Conservation (phyloP, 768 basidiomycete species). For the Fomitopsis serialis region DNA sequence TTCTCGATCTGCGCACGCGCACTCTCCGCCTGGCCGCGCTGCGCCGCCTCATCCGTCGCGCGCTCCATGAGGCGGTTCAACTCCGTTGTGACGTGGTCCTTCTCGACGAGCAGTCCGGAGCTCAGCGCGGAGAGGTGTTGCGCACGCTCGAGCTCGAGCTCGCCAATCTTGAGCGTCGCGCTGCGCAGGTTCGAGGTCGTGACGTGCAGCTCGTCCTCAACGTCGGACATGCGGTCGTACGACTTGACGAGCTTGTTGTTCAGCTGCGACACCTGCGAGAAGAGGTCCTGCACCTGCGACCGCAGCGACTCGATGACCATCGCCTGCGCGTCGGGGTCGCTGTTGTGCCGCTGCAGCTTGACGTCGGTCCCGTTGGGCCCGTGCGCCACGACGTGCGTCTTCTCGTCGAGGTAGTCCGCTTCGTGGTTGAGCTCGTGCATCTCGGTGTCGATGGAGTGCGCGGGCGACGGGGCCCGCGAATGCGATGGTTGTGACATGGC, state of each 20-base stretch:
- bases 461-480: slow-evolving; percentile 8
- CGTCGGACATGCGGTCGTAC: slow-evolving; percentile 86
- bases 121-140: slow-evolving; percentile 88
- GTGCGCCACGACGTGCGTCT: slow-evolving; percentile 11
- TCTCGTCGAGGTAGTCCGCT: slow-evolving; percentile 17
- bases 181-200: slow-evolving; percentile 51
- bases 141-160: slow-evolving; percentile 79
- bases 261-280: slow-evolving; percentile 85
- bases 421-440: slow-evolving; percentile 19
- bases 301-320: slow-evolving; percentile 80
- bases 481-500: neutral
- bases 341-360: slow-evolving; percentile 12
- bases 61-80: slow-evolving; percentile 91
- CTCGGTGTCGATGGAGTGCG: slow-evolving; percentile 15
- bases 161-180: slow-evolving; percentile 62
- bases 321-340: slow-evolving; percentile 63
- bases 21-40: slow-evolving; percentile 84
- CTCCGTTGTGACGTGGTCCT: slow-evolving; percentile 83
- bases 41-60: slow-evolving; percentile 90
- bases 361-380: slow-evolving; percentile 15
- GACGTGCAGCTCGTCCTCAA: slow-evolving; percentile 85
- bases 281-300: slow-evolving; percentile 77
- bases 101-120: slow-evolving; percentile 89
- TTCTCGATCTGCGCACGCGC: slow-evolving; percentile 82
- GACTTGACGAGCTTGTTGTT: slow-evolving; percentile 90